Evolutionary conservation across 768 basidiomycete species (phyloP).

Genomic region (Serendipita sp.): DNA sequence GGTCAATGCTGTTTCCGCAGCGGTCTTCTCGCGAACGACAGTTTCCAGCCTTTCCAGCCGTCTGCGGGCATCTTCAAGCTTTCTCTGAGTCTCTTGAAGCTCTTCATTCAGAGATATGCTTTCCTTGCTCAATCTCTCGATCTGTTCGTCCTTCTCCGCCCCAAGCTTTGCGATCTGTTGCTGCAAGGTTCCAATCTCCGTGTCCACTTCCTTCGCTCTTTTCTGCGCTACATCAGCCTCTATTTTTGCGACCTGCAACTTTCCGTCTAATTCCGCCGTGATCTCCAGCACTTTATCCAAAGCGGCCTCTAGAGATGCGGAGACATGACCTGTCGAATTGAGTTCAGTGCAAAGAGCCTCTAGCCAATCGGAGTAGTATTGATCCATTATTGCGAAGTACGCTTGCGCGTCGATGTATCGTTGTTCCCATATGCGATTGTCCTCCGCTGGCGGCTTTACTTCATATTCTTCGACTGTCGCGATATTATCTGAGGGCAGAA

Average conservation of each 20-base stretch:
- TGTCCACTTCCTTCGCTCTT: slow-evolving; percentile 10
- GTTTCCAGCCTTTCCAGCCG: slow-evolving; percentile 23
- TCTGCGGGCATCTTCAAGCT: background rate
- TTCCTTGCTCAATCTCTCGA: background rate
- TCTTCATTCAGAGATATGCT: slow-evolving; percentile 14
- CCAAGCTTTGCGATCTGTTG: slow-evolving; percentile 2
- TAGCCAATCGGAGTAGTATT: background rate
- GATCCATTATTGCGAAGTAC: background rate
- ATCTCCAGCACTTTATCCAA: background rate
- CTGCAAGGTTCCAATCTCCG: slow-evolving; percentile 11
- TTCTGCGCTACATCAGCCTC: slow-evolving; percentile 8
- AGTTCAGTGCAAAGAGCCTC: background rate
- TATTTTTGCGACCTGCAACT: slow-evolving; percentile 20
- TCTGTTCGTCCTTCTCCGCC: background rate
- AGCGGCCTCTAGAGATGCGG: background rate
- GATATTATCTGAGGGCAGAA: background rate
- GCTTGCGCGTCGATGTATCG: background rate
- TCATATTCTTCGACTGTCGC: background rate
- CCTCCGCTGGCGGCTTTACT: background rate
- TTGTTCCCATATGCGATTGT: background rate
- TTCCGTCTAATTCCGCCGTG: slow-evolving; percentile 17
- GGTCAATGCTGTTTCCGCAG: slow-evolving; percentile 51
- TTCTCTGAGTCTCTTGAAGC: slow-evolving; percentile 24
- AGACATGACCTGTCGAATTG: background rate
- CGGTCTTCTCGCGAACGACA: slow-evolving; percentile 38